These are phyloP conservation scores for Sparassis latifolia DNA, from an alignment of 1,284 basidiomycete genomes.

Conservation along the genomic window DNA sequence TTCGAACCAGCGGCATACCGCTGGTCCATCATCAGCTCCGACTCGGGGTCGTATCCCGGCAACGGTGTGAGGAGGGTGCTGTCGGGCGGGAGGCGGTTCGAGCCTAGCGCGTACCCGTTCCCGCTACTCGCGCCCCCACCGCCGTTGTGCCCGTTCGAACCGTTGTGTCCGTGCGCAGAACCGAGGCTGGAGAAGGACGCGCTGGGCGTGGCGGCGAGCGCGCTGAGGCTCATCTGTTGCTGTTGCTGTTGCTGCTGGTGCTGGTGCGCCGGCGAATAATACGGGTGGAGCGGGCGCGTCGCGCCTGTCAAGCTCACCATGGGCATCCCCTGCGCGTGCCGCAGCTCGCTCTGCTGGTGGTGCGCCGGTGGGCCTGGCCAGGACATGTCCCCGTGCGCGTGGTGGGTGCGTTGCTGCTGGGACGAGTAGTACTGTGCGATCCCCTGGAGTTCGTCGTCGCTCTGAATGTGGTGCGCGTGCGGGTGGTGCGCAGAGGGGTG, in stretches of 20 bases:
- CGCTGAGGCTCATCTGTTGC: conserved; percentile 1
- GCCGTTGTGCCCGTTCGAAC: not conserved
- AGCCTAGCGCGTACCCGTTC: conserved; percentile 21
- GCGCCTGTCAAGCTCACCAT: not conserved
- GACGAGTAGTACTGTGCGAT: conserved; percentile 6
- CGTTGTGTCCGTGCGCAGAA: not conserved
- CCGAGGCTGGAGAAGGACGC: conserved; percentile 11
- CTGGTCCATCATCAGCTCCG: conserved; percentile 5
- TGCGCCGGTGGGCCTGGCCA: not conserved
- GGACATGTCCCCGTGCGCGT: conserved; percentile 1
- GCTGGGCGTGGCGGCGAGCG: conserved; percentile 10
- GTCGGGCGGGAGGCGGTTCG: conserved; percentile 35
- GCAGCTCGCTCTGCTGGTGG: conserved; percentile 11
- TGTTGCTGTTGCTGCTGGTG: conserved; percentile 9
- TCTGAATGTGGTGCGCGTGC: not conserved
- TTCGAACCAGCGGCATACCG: too few relatives aligned
- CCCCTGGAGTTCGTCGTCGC: not conserved
- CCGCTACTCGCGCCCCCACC: not conserved
- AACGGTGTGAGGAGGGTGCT: conserved; percentile 47
- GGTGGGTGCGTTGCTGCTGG: not conserved
- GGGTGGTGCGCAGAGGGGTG: not conserved
- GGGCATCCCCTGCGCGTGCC: conserved; percentile 2
- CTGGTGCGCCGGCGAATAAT: conserved; percentile 10
- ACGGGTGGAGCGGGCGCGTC: conserved; percentile 12
- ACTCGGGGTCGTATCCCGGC: conserved; percentile 32